Evolutionary conservation across 768 basidiomycete species (phyloP).

Genomic region (Collybia nuda): DNA sequence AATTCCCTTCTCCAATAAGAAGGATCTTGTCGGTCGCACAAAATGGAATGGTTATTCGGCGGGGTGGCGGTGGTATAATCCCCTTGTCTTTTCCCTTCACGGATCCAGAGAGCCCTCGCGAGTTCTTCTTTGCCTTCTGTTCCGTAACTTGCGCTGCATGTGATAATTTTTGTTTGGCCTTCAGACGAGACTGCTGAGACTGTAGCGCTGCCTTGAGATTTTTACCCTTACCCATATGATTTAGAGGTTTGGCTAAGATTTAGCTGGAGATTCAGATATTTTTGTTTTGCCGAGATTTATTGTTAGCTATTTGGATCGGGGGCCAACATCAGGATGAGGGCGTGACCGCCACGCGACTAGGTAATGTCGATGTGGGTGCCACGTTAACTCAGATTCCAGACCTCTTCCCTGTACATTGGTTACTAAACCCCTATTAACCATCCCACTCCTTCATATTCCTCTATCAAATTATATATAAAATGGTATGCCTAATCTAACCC

Average conservation of each 20-base stretch:
- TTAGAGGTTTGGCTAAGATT: not conserved
- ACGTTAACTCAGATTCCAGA: not conserved
- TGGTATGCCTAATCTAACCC: conserved; percentile 18
- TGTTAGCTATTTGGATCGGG: not conserved
- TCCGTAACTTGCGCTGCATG: conserved; percentile 54
- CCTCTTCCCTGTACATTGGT: not conserved
- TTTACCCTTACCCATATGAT: conserved; percentile 47
- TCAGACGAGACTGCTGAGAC: conserved; percentile 67
- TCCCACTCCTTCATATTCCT: conserved; percentile 3
- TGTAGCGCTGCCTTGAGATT: conserved; percentile 68
- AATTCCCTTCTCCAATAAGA: conserved; percentile 92
- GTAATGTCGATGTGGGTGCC: not conserved
- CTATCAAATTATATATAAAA: conserved; percentile 17
- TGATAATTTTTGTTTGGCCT: conserved; percentile 54
- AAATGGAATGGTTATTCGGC: conserved; percentile 63
- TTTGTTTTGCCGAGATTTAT: not conserved
- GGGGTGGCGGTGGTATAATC: conserved; percentile 25
- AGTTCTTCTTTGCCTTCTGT: conserved; percentile 39
- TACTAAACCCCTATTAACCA: not conserved
- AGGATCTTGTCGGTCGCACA: conserved; percentile 63
- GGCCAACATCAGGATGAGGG: not conserved
- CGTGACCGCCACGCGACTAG: conserved; percentile 2
- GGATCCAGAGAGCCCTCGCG: conserved; percentile 10
- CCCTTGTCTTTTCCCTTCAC: conserved; percentile 39
- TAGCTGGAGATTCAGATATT: not conserved